phyloP scores from a whole-genome alignment of 352 stramenopile species.

The Discostella stelligera region DNA sequence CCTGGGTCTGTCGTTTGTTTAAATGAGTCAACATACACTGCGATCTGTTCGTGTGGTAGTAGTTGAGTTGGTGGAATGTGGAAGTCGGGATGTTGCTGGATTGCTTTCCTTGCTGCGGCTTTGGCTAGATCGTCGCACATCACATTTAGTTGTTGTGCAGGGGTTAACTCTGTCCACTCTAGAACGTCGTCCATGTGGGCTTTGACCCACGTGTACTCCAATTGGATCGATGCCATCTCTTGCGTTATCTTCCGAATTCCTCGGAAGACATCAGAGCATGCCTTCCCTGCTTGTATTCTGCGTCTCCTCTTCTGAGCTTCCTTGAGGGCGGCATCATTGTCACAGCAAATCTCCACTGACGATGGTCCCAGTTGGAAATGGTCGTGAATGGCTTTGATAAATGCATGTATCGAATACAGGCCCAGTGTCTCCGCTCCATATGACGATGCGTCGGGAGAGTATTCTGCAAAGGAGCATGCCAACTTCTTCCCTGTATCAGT shows the following conservation, averaged over 20 bases:
- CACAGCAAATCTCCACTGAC: background rate
- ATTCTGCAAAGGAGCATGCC: background rate
- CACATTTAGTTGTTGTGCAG: background rate
- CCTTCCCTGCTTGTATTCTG: background rate
- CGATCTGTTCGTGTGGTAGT: background rate
- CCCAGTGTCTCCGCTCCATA: background rate
- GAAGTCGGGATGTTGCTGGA: background rate
- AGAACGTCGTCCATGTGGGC: conserved; percentile 6
- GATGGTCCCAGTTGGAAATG: background rate
- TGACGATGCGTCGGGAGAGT: background rate
- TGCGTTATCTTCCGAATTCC: background rate
- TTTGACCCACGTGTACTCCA: background rate
- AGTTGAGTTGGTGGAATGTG: background rate
- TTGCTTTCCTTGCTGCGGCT: background rate
- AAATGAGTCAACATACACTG: background rate
- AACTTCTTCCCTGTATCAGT: background rate
- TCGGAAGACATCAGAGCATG: background rate
- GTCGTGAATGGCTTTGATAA: background rate
- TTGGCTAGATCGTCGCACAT: background rate
- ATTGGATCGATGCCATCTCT: background rate
- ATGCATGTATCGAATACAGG: background rate
- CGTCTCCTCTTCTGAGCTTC: background rate
- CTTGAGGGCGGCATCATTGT: background rate
- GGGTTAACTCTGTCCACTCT: background rate
- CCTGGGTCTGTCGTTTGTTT: conserved; percentile 1